Percentiles rank a stretch among this genome's conserved stretches.
Evolutionary conservation across 148 eudicot species (phyloP).

Genomic region (Silene latifolia): DNA sequence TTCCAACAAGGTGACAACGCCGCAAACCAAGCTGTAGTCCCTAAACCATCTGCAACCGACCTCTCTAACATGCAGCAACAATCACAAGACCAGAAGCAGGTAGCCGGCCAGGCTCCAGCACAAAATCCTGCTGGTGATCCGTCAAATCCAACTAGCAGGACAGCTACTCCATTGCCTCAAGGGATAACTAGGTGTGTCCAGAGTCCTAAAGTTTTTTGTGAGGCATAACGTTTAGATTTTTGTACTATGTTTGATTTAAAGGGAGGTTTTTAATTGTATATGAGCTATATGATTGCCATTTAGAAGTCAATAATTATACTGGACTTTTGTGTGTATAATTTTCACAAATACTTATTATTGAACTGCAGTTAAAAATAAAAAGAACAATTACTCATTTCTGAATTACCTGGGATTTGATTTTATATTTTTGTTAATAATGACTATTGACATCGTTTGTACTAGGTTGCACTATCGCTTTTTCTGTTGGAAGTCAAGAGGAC

Average conservation of each 20-base stretch:
- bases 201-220: conserved; percentile 59
- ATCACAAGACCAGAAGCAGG: conserved; percentile 43
- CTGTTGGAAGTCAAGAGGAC: background rate
- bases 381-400: background rate
- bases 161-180: conserved; percentile 82
- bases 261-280: conserved; percentile 28
- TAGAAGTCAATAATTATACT: conserved; percentile 23
- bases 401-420: background rate
- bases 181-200: conserved; percentile 98
- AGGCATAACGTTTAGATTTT: conserved; percentile 36
- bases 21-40: conserved; percentile 39
- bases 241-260: conserved; percentile 36
- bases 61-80: conserved; percentile 43
- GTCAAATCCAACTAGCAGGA: conserved; percentile 56
- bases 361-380: background rate
- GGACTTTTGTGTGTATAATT: conserved; percentile 13
- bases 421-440: background rate
- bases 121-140: conserved; percentile 53
- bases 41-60: conserved; percentile 49
- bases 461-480: conserved; percentile 10
- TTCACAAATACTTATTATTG: background rate
- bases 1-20: conserved; percentile 45
- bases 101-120: conserved; percentile 42
- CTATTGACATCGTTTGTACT: background rate
- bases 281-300: conserved; percentile 35